Evolutionary conservation across 495 filamentous ascomycete species (phyloP), one percentile per base, ranked within the genome.

Genomic region (Halenospora varia): DNA sequence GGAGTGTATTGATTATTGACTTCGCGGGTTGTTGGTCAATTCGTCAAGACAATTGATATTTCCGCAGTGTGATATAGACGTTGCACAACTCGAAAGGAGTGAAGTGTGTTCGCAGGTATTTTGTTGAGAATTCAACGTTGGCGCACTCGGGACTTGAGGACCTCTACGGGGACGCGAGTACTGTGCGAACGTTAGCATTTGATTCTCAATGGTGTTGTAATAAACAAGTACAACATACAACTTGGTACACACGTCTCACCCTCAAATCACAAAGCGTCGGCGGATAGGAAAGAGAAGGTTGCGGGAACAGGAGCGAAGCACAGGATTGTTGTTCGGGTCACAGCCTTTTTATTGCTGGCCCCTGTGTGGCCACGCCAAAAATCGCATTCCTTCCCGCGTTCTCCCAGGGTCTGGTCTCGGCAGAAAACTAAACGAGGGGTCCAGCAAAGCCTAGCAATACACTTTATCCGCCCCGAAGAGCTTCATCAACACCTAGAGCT

Each of bases 61-160:
- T 2, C 48, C 2, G 20, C 15, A 15, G 25, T n/a, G n/a, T n/a
- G n/a, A n/a, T n/a, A n/a, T n/a, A n/a, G n/a, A n/a, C n/a, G n/a
- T n/a, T n/a, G n/a, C n/a, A n/a, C 25, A 42, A 26, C 11, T 51
- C 26, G 17, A 41, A 50, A 48, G 25, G 45, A 57, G n/a, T 25
- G 20, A 15, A 19, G 18, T n/a, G 26, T 51, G 25, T n/a, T 51
- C 45, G 26, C 50, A 42, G 10, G 19, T 41, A 50, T 50, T 57
- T 57, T 56, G 53, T 56, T 56, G 53, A 56, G 53, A 44, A 19
- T 20, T 17, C n/a, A 20, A 6, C 22, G 22, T 17, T 20, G 25
- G n/a, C 48, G 11, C 13, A 35, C 22, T 15, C 44, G 10, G 23
- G 15, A 51, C 13, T 51, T 13, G 48, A 15, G 48, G 25, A 19